A percentile compares a stretch with the other conserved stretches of the same genome.
These are phyloP conservation scores for Teratosphaeria gauchensis DNA, from an alignment of 2,329 filamentous ascomycete genomes.

Conservation along the genomic window DNA sequence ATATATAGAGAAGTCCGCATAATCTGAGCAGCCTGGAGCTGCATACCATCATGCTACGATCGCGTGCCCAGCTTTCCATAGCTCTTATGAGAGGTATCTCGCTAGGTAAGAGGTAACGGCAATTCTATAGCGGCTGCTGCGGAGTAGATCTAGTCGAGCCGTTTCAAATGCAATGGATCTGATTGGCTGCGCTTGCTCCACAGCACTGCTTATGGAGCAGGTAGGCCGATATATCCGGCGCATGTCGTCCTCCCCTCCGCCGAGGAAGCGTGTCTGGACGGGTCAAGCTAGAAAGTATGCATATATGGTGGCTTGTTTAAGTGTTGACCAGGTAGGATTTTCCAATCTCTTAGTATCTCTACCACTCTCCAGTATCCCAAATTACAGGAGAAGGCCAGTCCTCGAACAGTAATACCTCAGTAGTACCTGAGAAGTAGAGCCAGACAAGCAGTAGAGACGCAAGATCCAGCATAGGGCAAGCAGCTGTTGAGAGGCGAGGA, in stretches of 20 bases:
- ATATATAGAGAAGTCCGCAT: not conserved
- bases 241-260: not conserved
- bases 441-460: not conserved
- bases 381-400: not conserved
- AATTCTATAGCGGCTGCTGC: not conserved
- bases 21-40: not conserved
- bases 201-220: not conserved
- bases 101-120: not conserved
- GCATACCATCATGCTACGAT: not conserved
- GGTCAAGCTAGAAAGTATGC: not conserved
- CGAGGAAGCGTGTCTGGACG: not conserved
- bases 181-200: not conserved
- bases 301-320: not conserved
- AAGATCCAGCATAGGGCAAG: not conserved
- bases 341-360: not conserved
- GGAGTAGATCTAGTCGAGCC: not conserved
- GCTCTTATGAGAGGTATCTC: no score
- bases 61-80: no score
- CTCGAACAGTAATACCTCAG: not conserved
- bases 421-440: not conserved
- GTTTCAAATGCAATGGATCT: not conserved
- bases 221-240: not conserved
- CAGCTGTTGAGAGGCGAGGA: not conserved
- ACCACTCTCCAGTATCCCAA: not conserved
- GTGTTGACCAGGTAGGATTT: not conserved